Evolutionary conservation across 176 grass and related monocot genomes (phyloP).

Genomic region (Aegilops umbellulata): DNA sequence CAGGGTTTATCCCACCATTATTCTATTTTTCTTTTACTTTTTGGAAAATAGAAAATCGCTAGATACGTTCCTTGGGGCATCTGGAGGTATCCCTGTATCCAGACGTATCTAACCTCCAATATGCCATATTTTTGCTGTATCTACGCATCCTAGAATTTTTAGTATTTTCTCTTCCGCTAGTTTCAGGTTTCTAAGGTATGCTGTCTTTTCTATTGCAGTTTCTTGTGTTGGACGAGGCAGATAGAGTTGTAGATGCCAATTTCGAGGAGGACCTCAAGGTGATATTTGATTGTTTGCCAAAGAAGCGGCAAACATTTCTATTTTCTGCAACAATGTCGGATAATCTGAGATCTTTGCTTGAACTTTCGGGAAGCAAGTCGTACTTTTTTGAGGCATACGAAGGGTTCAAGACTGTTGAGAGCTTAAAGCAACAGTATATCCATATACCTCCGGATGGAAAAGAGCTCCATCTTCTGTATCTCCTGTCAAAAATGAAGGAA

Average conservation of each 20-base stretch:
- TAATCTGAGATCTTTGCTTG: conserved; percentile 69
- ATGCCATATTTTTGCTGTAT: no score
- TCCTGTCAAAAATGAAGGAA: conserved; percentile 70
- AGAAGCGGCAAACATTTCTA: conserved; percentile 78
- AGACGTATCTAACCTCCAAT: no score
- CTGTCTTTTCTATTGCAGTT: conserved; percentile 53
- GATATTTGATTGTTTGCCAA: conserved; percentile 81
- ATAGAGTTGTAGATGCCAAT: conserved; percentile 84
- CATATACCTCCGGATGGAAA: conserved; percentile 61
- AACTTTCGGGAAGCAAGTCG: conserved; percentile 76
- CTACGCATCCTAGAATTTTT: neutral
- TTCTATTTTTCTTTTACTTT: neutral
- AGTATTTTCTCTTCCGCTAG: neutral
- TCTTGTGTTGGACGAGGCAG: conserved; percentile 94
- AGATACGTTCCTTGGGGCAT: neutral
- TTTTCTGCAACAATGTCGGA: conserved; percentile 98
- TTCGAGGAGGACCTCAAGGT: conserved; percentile 87
- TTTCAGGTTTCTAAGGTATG: conserved; percentile 2
- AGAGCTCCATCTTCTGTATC: conserved; percentile 80
- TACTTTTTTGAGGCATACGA: conserved; percentile 90
- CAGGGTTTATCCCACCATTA: neutral
- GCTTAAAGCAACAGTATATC: conserved; percentile 73
- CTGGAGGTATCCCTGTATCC: neutral
- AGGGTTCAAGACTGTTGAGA: conserved; percentile 90
- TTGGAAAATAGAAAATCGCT: neutral